A percentile compares a stretch with the other conserved stretches of the same genome.
These are phyloP conservation scores for Achaetomiella virescens DNA, from an alignment of 495 filamentous ascomycete genomes.

Conservation along the genomic window DNA sequence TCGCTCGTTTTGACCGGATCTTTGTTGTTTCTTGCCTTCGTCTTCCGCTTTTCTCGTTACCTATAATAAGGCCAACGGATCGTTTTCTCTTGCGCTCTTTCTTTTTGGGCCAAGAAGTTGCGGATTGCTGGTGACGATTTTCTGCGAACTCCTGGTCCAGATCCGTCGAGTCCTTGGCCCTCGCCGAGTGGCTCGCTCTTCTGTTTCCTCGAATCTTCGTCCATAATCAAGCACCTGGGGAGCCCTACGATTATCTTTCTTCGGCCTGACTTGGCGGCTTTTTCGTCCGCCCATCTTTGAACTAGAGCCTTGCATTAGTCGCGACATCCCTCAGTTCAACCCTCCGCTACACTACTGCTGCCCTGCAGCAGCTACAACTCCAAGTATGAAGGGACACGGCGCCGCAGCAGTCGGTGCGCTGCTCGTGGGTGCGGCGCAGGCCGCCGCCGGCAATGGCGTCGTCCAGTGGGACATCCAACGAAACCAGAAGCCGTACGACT, in stretches of 20 bases:
- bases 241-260: too few species aligned
- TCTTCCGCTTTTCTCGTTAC: not conserved
- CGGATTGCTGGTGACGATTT: too few species aligned
- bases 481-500: conserved; percentile 11
- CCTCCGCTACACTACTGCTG: not conserved
- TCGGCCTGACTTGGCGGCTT: too few species aligned
- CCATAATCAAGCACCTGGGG: too few species aligned
- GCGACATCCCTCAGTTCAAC: not conserved
- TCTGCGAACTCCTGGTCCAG: too few species aligned
- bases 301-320: too few species aligned
- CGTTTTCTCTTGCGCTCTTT: not conserved
- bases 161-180: too few species aligned
- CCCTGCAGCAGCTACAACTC: not conserved
- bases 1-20: not conserved
- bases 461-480: conserved; percentile 41
- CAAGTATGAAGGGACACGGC: conserved; percentile 23
- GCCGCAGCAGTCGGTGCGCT: conserved; percentile 26
- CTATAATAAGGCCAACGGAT: not conserved
- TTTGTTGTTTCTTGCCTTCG: not conserved
- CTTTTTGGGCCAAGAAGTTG: too few species aligned
- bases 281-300: too few species aligned
- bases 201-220: too few species aligned
- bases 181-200: too few species aligned
- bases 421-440: conserved; percentile 26
- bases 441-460: conserved; percentile 25